Evolutionary conservation across 139 green algal species (phyloP).

Genomic region (Deuterostichococcus epilithicus): DNA sequence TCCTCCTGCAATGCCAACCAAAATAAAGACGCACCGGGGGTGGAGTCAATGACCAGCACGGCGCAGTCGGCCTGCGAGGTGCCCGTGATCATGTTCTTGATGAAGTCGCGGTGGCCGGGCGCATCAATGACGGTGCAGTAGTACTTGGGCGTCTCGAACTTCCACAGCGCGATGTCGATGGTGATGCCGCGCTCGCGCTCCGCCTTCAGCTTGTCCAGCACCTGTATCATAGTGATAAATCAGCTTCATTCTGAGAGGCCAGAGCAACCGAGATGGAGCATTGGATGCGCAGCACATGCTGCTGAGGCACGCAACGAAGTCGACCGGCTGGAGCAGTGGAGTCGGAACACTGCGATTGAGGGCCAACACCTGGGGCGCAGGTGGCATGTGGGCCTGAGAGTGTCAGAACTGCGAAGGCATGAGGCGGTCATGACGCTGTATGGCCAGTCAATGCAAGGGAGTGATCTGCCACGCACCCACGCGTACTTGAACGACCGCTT

Average conservation of each 20-base stretch:
- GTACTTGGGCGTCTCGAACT: conserved; percentile 98
- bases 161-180: conserved; percentile 77
- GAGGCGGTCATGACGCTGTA: no score
- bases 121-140: conserved; percentile 99
- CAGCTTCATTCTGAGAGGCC: no score
- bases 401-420: no score
- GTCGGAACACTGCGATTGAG: no score
- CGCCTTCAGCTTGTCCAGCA: conserved; percentile 94
- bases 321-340: no score
- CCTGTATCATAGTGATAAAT: conserved; percentile 25
- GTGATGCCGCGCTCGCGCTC: conserved; percentile 92
- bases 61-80: conserved; percentile 91
- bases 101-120: conserved; percentile 97
- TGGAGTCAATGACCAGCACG: conserved; percentile 89
- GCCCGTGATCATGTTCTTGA: conserved; percentile 99
- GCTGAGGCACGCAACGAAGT: no score
- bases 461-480: conserved; percentile 44
- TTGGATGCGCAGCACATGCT: neutral
- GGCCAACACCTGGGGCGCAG: no score
- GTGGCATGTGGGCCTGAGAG: no score
- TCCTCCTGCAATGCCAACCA: no score
- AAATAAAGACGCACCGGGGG: no score
- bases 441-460: neutral
- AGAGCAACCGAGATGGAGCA: neutral
- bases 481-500: conserved; percentile 70